phyloP scores from a whole-genome alignment of 2,329 filamentous ascomycete genomes.

The Ciborinia camelliae region DNA sequence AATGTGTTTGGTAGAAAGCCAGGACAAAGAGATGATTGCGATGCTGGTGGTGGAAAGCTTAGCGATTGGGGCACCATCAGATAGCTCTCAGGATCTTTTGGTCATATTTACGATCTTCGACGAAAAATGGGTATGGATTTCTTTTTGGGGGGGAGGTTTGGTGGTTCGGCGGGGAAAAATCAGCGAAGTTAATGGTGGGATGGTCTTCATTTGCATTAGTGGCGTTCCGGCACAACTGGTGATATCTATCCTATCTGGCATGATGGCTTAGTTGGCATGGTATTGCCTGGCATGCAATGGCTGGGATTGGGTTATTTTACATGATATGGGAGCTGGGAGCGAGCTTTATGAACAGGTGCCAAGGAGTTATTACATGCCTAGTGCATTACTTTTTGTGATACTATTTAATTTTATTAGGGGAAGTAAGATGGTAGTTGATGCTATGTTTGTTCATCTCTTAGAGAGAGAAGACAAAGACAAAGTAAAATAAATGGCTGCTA shows the following conservation, averaged over 20 bases:
- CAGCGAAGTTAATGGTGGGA: slow-evolving; percentile 8
- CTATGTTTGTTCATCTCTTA: slow-evolving; percentile 9
- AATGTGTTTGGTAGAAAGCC: slow-evolving; percentile 86
- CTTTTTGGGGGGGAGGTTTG: not conserved
- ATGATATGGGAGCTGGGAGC: slow-evolving; percentile 10
- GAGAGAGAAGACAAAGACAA: not conserved
- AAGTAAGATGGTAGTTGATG: not conserved
- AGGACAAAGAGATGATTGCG: slow-evolving; percentile 64
- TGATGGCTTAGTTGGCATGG: slow-evolving; percentile 15
- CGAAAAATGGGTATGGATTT: not conserved
- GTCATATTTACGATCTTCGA: slow-evolving; percentile 1
- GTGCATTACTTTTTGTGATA: slow-evolving; percentile 15
- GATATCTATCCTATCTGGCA: slow-evolving; percentile 15
- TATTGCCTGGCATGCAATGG: slow-evolving; percentile 15
- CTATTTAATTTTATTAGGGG: slow-evolving; percentile 13
- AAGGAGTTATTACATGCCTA: slow-evolving; percentile 16
- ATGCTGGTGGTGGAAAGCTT: slow-evolving; percentile 57
- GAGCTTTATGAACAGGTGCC: slow-evolving; percentile 16
- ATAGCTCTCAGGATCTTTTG: slow-evolving; percentile 38
- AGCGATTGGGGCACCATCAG: slow-evolving; percentile 84
- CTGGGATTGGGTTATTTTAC: slow-evolving; percentile 15
- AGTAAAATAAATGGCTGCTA: not conserved
- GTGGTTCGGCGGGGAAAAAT: not conserved
- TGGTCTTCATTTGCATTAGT: slow-evolving; percentile 16
- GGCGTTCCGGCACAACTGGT: slow-evolving; percentile 15